Evolutionary conservation across 1,284 basidiomycete species (phyloP), one percentile per base, ranked within the genome.

Genomic region (Gastroboletus turbinatus): DNA sequence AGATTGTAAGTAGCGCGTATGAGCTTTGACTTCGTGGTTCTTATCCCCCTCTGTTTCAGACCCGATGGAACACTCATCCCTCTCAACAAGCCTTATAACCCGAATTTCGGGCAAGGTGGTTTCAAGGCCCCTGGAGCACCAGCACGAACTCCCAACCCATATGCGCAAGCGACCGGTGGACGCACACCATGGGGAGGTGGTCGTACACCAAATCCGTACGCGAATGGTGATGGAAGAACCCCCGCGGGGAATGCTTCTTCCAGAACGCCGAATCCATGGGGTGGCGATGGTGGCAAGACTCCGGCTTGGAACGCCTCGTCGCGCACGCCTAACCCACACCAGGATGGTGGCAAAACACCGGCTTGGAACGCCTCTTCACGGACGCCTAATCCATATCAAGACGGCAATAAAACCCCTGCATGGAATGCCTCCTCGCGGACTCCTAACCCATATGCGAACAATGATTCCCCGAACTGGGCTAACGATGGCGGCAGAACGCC

Each of bases 291-390:
- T 59, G 73, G 85, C 25, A 82, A 84, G 55, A 93, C 89, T 8
- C 89, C 89, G 0, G 83, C 75, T 45, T 83, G 80, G 82, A 78
- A 75, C 47, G 72, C 71, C 5, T 67, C 68, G 0, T 66, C 69
- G 5, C 76, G 79, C 44, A 91, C 88, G 16, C 87, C 89, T 1
- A 92, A 90, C 62, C 87, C 88, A 2, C 85, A 89, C 61, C 78
- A 72, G 9, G 78, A 75, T 14, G 76, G 79, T 38, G 74, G 78
- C 17, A 76, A 77, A 60, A 85, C 84, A 4, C 84, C 84, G 1
- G 82, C 83, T 13, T 84, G 83, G 76, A 79, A 76, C 50, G 78
- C 76, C 10, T 75, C 75, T 8, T 78, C 80, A 30, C 77, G 80
- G 46, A 87, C 84, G 17, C 84, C 85, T 1, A 86, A 84, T 64